These are phyloP conservation scores for Septoria linicola DNA, from an alignment of 2,329 filamentous ascomycete genomes.

Conservation along the genomic window DNA sequence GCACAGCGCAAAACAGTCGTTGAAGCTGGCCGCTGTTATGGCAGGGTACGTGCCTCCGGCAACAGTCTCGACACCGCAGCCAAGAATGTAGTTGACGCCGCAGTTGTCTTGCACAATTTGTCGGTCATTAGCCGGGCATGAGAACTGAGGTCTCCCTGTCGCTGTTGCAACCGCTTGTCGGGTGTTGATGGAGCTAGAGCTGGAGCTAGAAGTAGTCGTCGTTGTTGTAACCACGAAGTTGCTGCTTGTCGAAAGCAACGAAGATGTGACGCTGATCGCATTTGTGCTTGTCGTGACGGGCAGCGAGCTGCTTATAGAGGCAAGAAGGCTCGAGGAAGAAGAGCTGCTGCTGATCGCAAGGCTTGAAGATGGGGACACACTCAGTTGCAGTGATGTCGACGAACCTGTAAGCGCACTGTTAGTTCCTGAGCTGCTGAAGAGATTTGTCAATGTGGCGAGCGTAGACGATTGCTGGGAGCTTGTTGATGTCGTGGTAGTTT, in stretches of 20 bases:
- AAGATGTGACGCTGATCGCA: background rate
- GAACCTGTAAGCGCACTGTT: background rate
- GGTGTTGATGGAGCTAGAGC: background rate
- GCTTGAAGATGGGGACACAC: background rate
- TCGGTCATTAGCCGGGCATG: conserved; percentile 1
- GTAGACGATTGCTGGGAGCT: background rate
- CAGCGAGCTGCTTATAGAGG: too few relatives aligned
- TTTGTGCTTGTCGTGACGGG: background rate
- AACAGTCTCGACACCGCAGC: conserved; percentile 8
- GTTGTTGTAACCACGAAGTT: background rate
- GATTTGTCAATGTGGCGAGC: background rate
- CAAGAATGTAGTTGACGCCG: conserved; percentile 10
- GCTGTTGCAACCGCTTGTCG: conserved; percentile 1
- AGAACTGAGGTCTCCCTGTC: background rate
- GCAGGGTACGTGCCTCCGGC: too few relatives aligned
- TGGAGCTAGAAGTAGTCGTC: background rate
- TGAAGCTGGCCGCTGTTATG: background rate
- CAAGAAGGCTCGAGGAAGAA: background rate
- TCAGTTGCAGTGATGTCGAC: background rate
- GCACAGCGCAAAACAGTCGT: conserved; percentile 4
- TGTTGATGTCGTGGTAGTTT: background rate
- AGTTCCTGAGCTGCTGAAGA: background rate
- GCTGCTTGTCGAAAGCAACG: background rate
- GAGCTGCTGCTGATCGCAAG: too few relatives aligned
- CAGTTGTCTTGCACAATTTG: conserved; percentile 14